A percentile compares a stretch with the other conserved stretches of the same genome.
phyloP scores from a whole-genome alignment of 345 rosid species.

The Hibiscus mutabilis region DNA sequence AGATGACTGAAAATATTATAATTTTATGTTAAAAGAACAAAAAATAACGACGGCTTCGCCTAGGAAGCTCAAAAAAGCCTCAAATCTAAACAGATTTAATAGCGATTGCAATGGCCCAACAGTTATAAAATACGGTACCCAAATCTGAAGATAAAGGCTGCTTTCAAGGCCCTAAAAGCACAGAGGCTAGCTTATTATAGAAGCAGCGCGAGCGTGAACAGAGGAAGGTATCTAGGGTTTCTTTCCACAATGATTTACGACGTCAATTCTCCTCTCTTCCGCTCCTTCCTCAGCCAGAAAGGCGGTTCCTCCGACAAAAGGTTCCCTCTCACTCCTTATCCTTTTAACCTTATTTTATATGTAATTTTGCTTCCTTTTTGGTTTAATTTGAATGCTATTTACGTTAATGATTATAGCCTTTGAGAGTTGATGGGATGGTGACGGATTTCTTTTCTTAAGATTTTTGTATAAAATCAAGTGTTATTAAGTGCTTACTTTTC shows the following conservation, averaged over 20 bases:
- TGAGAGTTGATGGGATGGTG: not conserved
- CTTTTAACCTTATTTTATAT: not conserved
- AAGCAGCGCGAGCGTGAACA: not conserved
- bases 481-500: too few species aligned
- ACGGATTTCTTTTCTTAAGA: too few species aligned
- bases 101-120: too few species aligned
- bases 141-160: too few species aligned
- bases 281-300: constrained; percentile 93
- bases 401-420: not conserved
- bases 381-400: not conserved
- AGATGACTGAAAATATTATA: too few species aligned
- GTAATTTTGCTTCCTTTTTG: not conserved
- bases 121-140: too few species aligned
- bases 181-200: too few species aligned
- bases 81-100: too few species aligned
- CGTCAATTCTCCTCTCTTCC: constrained; percentile 87
- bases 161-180: too few species aligned
- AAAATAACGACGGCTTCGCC: too few species aligned
- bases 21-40: too few species aligned
- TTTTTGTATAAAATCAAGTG: not conserved
- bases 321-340: constrained; percentile 24
- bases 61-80: too few species aligned
- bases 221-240: constrained; percentile 17
- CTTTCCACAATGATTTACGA: constrained; percentile 69
- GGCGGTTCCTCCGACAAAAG: constrained; percentile 90